Conservation (phyloP, 108 stramenopile genomes). For the Parietichytrium sp. region DNA sequence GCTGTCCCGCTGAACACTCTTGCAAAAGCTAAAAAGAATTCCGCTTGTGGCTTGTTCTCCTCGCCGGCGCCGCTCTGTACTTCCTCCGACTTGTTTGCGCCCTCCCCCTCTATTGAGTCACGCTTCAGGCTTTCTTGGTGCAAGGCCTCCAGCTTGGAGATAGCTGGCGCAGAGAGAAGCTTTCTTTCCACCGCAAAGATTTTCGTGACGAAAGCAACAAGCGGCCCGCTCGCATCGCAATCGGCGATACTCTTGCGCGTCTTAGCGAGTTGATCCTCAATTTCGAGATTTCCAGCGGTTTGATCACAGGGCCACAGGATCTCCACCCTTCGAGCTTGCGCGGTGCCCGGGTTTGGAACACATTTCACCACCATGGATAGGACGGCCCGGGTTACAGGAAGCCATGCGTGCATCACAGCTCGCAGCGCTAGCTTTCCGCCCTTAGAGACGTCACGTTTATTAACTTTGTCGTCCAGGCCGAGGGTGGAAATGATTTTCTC, state of each 20-base stretch:
- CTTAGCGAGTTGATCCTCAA: background rate
- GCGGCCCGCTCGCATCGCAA: constrained; percentile 53
- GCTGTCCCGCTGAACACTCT: constrained; percentile 59
- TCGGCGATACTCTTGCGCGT: constrained; percentile 44
- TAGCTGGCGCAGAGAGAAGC: constrained; percentile 2
- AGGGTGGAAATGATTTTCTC: constrained; percentile 48
- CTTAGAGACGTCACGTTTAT: background rate
- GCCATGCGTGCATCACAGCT: constrained; percentile 61
- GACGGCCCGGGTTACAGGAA: constrained; percentile 59
- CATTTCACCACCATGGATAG: constrained; percentile 58
- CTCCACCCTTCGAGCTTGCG: constrained; percentile 40
- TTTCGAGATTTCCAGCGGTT: constrained; percentile 28
- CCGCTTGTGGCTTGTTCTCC: constrained; percentile 35
- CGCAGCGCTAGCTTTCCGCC: background rate
- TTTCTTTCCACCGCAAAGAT: constrained; percentile 51
- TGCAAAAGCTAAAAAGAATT: constrained; percentile 58
- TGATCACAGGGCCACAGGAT: constrained; percentile 30
- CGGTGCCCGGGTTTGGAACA: constrained; percentile 52
- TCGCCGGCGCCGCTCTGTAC: background rate
- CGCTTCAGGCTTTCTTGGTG: background rate
- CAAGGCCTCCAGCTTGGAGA: constrained; percentile 35
- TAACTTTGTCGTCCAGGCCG: constrained; percentile 39
- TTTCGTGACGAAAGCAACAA: constrained; percentile 58
- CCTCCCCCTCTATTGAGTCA: too few species aligned
- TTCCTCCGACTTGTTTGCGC: too few species aligned